Evolutionary conservation across 1,284 basidiomycete species (phyloP).

Genomic region (Ustilago esculenta): DNA sequence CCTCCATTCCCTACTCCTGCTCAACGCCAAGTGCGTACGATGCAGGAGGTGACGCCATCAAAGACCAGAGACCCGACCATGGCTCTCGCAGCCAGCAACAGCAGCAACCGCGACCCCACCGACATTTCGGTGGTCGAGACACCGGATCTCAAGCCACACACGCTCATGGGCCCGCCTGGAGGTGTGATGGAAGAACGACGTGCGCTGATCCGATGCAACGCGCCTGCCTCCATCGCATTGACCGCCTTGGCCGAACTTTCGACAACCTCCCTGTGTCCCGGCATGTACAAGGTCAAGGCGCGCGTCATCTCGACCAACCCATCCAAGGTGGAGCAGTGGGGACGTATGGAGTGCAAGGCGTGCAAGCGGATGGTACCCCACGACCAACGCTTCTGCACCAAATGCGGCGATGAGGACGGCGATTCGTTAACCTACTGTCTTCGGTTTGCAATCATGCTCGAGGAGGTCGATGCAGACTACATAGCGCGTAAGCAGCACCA

Average conservation of each 20-base stretch:
- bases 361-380: conserved; percentile 33
- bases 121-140: conserved; percentile 13
- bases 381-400: conserved; percentile 43
- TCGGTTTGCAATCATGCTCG: conserved; percentile 42
- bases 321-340: conserved; percentile 35
- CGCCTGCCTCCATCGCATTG: conserved; percentile 24
- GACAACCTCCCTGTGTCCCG: conserved; percentile 35
- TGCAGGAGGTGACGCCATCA: conserved; percentile 18
- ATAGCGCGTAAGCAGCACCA: conserved; percentile 18
- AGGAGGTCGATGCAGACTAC: conserved; percentile 38
- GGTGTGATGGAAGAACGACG: conserved; percentile 5
- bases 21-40: conserved; percentile 21
- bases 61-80: neutral
- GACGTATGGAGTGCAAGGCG: conserved; percentile 32
- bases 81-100: conserved; percentile 17
- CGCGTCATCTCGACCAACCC: conserved; percentile 37
- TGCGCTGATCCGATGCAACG: conserved; percentile 35
- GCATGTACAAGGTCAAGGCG: conserved; percentile 38
- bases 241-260: conserved; percentile 27
- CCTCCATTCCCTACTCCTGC: conserved; percentile 40
- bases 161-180: conserved; percentile 27
- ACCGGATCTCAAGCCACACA: conserved; percentile 20
- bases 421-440: conserved; percentile 28
- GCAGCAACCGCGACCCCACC: conserved; percentile 1
- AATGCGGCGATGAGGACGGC: conserved; percentile 46